Conservation (phyloP, 2,329 filamentous ascomycete species). For the Talaromyces verruculosus region DNA sequence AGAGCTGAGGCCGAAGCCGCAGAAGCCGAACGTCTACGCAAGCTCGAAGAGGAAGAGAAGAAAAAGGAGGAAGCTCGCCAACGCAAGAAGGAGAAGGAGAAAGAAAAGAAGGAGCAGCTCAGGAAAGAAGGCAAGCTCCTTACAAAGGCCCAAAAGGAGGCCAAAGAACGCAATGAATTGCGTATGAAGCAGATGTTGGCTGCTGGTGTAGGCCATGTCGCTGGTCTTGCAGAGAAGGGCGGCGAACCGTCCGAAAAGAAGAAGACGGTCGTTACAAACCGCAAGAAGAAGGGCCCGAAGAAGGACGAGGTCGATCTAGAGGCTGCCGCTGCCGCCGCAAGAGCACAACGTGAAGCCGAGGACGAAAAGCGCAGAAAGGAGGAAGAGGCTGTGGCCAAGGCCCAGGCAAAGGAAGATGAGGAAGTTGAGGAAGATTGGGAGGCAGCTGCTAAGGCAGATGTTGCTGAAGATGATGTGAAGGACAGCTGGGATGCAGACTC, state of each 20-base stretch:
- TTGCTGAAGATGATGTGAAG: constrained; percentile 72
- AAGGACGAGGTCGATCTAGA: constrained; percentile 57
- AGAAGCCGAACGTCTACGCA: constrained; percentile 39
- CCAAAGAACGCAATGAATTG: constrained; percentile 48
- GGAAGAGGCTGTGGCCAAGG: constrained; percentile 69
- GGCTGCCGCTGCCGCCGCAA: constrained; percentile 49
- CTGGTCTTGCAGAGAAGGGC: constrained; percentile 40
- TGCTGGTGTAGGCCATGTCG: constrained; percentile 46
- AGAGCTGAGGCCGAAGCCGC: constrained; percentile 40
- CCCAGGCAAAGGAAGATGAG: constrained; percentile 58
- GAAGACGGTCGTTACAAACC: constrained; percentile 71
- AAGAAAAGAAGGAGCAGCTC: constrained; percentile 53
- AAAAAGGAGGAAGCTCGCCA: constrained; percentile 49
- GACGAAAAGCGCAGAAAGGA: constrained; percentile 64
- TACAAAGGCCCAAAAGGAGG: constrained; percentile 51
- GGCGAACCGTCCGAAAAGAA: constrained; percentile 62
- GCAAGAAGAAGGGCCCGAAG: constrained; percentile 71
- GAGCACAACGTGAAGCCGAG: constrained; percentile 53
- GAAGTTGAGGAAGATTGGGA: constrained; percentile 77
- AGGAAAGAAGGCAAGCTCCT: constrained; percentile 51
- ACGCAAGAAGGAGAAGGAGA: constrained; percentile 51
- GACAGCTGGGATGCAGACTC: constrained; percentile 83
- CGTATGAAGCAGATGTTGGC: constrained; percentile 53
- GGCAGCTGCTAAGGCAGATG: constrained; percentile 62
- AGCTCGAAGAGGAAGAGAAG: constrained; percentile 48